Base-by-base conservation (phyloP, 2,329 filamentous ascomycete species). In the Talaromyces sp. region DNA sequence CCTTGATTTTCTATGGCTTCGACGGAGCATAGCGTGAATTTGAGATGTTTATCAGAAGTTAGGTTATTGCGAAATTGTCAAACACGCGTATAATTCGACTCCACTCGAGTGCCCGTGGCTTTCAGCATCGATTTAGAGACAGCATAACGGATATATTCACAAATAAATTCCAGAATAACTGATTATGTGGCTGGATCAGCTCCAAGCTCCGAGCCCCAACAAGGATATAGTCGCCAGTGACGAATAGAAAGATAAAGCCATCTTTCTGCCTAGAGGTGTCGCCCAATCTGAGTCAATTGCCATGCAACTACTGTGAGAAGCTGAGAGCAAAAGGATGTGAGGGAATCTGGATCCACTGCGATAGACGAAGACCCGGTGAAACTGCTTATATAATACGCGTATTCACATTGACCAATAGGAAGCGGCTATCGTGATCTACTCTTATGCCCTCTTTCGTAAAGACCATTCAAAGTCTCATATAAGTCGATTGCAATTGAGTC, bases 1-100 rank as follows among this genome's bases (percentile, higher is more conserved):
- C n/a, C 40, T 41, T 7, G 56, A 58, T 52, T 58, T 58, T n/a
- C 45, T 53, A 31, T 58, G 56, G 46, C 48, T 51, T 43, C 56
- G 56, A 22, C 56, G 56, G 17, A 58, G 40, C 56, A 58, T 58
- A 5, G 28, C n/a, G 22, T 28, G 19, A 17, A 28, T 13, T 7
- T 37, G 28, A 11, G 8, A 46, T 46, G 3, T 22, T 7, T 28
- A 28, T 31, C 41, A 17, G 10, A 3, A 46, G n/a, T 4, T 28
- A 28, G 25, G 25, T 8, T 33, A 11, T 19, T 5, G 25, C 15
- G 15, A 7, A 35, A 36, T 10, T 15, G n/a, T 22, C 5, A 9
- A 37, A 55, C 35, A 55, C 40, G 53, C 40, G 39, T 55, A 55
- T 55, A 25, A 31, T 9, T 25, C 41, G 6, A 17, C 25, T 19